Percentiles rank a stretch among this genome's conserved stretches.
Conservation (phyloP, 257 asterid genomes). For the Nicotiana noctiflora region DNA sequence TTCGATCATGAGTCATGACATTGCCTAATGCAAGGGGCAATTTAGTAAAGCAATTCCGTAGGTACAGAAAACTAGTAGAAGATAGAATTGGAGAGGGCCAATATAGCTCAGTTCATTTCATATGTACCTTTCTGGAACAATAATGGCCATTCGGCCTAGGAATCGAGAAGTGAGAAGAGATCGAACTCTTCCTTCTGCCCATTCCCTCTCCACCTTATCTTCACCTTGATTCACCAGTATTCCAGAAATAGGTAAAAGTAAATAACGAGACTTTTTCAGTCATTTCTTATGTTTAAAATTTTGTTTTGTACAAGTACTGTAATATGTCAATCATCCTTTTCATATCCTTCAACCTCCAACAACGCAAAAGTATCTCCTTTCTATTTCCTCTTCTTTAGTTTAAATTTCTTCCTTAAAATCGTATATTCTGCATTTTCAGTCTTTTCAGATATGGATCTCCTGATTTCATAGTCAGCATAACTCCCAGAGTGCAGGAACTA, state of each 20-base stretch:
- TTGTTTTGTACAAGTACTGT: not conserved
- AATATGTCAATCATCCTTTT: not conserved
- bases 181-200: not conserved
- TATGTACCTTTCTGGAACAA: not conserved
- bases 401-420: no score
- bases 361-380: not conserved
- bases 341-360: not conserved
- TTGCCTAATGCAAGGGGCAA: not conserved
- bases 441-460: not conserved
- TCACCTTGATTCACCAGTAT: not conserved
- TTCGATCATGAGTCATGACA: not conserved
- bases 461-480: not conserved
- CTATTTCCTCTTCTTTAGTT: not conserved
- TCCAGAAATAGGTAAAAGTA: not conserved
- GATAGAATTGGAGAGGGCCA: not conserved
- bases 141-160: not conserved
- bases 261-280: not conserved
- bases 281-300: not conserved
- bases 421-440: not conserved
- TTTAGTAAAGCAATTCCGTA: not conserved
- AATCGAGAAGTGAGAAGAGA: not conserved
- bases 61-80: not conserved
- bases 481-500: not conserved
- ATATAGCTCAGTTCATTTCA: not conserved
- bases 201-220: not conserved